Evolutionary conservation across 345 rosid genomes (phyloP).

Genomic region (Eucalyptus marginata): DNA sequence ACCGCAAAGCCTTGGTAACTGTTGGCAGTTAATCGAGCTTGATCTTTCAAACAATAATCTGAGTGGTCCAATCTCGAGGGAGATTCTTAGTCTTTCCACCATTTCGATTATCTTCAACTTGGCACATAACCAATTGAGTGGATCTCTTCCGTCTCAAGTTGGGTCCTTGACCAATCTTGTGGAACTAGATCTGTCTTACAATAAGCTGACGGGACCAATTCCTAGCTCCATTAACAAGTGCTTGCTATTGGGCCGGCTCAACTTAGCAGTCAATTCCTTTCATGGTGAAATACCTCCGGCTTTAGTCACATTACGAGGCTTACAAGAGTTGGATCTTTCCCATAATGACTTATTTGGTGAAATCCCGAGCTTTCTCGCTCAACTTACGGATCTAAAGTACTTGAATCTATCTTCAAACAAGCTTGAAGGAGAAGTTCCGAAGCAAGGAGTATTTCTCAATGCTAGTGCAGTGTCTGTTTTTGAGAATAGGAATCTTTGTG

Average conservation of each 20-base stretch:
- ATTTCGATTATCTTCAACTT: not conserved
- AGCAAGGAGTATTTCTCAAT: slow-evolving; percentile 17
- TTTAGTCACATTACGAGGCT: slow-evolving; percentile 3
- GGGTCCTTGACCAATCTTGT: slow-evolving; percentile 6
- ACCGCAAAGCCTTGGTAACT: not conserved
- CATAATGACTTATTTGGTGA: slow-evolving; percentile 12
- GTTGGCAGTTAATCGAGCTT: not conserved
- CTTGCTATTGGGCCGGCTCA: not conserved
- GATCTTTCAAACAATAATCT: slow-evolving; percentile 5
- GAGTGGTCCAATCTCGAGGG: not conserved
- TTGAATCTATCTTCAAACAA: slow-evolving; percentile 24
- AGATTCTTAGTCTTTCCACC: not conserved
- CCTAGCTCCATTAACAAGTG: slow-evolving; percentile 7
- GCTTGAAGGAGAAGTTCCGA: slow-evolving; percentile 30
- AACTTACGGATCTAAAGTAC: not conserved
- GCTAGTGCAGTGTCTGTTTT: slow-evolving; percentile 2
- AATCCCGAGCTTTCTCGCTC: slow-evolving; percentile 3
- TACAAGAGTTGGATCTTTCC: slow-evolving; percentile 19
- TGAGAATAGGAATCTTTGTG: slow-evolving; percentile 1
- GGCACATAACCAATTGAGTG: not conserved
- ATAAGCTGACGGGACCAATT: slow-evolving; percentile 17
- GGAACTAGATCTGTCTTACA: not conserved
- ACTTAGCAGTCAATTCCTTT: not conserved
- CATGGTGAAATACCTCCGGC: slow-evolving; percentile 11
- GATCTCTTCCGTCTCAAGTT: slow-evolving; percentile 5